A percentile compares a stretch with the other conserved stretches of the same genome.
These are phyloP conservation scores for Bombardia bombarda DNA, from an alignment of 495 filamentous ascomycete species.

Conservation along the genomic window DNA sequence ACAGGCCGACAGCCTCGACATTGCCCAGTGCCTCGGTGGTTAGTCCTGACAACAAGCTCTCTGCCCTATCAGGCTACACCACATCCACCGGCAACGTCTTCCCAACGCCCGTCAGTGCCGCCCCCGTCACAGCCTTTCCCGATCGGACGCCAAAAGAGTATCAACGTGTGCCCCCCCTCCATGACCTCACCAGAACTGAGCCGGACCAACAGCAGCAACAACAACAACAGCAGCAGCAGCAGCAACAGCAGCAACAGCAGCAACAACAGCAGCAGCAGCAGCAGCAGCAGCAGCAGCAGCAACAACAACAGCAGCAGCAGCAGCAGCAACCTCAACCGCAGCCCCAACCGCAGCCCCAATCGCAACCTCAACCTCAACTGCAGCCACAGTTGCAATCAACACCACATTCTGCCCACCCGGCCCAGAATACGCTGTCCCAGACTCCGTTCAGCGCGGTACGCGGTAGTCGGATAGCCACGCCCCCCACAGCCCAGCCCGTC, in stretches of 20 bases:
- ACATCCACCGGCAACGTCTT: conserved; percentile 35
- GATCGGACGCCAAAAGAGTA: conserved; percentile 44
- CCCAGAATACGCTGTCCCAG: conserved; percentile 13
- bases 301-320: conserved; percentile 29
- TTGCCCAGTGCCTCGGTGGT: conserved; percentile 41
- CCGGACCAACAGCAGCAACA: conserved; percentile 25
- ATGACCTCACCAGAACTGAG: conserved; percentile 44
- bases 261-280: conserved; percentile 15
- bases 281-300: conserved; percentile 12
- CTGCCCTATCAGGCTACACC: conserved; percentile 40
- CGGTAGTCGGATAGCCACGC: conserved; percentile 37
- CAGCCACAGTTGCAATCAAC: conserved; percentile 5
- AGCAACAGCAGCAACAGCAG: conserved; percentile 16
- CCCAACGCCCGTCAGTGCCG: conserved; percentile 47
- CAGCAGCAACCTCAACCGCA: conserved; percentile 15
- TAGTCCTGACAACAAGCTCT: conserved; percentile 48
- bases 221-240: conserved; percentile 12
- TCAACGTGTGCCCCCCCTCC: conserved; percentile 45
- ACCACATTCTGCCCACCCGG: conserved; percentile 16
- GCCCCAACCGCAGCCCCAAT: conserved; percentile 11
- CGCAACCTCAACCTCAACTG: too few relatives aligned
- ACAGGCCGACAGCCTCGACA: conserved; percentile 39
- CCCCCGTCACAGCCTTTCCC: conserved; percentile 32
- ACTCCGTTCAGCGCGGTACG: conserved; percentile 32
- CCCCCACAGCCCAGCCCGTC: conserved; percentile 24